Evolutionary conservation across 108 stramenopile species (phyloP), one percentile per base, ranked within the genome.

Genomic region (Chaetoceros muelleri): DNA sequence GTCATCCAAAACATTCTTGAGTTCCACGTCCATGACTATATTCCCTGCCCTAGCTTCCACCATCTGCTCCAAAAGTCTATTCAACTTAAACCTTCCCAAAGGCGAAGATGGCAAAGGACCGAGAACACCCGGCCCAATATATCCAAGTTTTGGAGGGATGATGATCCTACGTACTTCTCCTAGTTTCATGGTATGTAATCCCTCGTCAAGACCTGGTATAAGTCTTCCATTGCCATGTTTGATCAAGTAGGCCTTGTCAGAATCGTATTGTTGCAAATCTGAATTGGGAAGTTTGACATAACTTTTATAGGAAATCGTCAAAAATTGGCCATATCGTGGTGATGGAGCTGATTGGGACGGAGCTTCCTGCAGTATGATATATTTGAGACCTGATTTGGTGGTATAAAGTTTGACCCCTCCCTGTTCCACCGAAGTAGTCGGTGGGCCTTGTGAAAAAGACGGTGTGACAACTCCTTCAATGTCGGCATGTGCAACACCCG

Each of bases 181-280:
- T 10, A 80, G 78, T 52, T 70, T 78, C 83, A 91, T 84, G 19
- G 83, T 85, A 52, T 91, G 89, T 24, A 91, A 27, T 22, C 89
- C 89, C 65, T 91, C 85, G 48, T 91, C 89, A 3, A 91, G 60
- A 50, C 89, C 89, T 8, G 83, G 63, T 58, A 91, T 75, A 22
- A 71, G 70, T 28, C 78, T 66, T 7, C 89, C 89, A 66, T 85
- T 91, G n/a, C 89, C 89, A 67, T 91, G 89, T 46, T 91, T 91
- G 55, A 85, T 45, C 48, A 91, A 65, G 67, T 72, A 91, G 19
- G 58, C 71, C 20, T 34, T 23, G 47, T 62, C 64, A 7, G 72
- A 73, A 58, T 82, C 89, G 49, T 81, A 91, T 65, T 85, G 74
- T 52, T 78, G 52, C 30, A 70, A 70, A 25, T 81, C 75, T 2